phyloP scores from a whole-genome alignment of 345 rosid genomes.

The Brassica napus region DNA sequence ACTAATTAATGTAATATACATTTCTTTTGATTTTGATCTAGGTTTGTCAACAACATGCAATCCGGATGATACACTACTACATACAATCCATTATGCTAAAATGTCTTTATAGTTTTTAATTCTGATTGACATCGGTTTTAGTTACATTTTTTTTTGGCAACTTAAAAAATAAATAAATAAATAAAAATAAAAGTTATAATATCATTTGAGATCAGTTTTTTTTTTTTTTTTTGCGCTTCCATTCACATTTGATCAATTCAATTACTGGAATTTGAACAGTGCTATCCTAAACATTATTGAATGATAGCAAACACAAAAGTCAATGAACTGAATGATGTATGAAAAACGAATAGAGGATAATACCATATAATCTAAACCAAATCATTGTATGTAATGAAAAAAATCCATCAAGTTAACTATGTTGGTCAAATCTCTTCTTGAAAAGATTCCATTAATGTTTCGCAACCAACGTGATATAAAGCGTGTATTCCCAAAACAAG shows the following conservation, averaged over 20 bases:
- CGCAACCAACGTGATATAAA: not conserved
- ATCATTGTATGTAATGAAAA: slow-evolving; percentile 3
- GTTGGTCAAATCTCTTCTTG: not conserved
- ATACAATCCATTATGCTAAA: not conserved
- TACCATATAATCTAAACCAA: not conserved
- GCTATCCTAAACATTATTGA: not conserved
- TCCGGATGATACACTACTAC: not conserved
- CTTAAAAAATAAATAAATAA: no score
- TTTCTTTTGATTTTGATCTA: not conserved
- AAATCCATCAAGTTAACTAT: not conserved
- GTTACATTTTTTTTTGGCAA: not conserved
- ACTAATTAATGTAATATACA: not conserved
- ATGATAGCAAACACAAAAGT: not conserved
- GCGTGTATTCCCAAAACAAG: not conserved
- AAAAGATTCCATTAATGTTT: not conserved
- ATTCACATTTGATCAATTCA: not conserved
- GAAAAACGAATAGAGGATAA: not conserved
- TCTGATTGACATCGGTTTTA: not conserved
- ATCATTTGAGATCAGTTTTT: not conserved
- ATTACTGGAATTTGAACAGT: not conserved
- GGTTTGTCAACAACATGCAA: not conserved
- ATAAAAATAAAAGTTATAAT: not conserved
- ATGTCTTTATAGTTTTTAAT: not conserved
- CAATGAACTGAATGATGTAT: slow-evolving; percentile 15
- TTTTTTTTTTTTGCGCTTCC: not conserved